Evolutionary conservation across 2,329 filamentous ascomycete genomes (phyloP).

Genomic region (Clonostachys rosea): DNA sequence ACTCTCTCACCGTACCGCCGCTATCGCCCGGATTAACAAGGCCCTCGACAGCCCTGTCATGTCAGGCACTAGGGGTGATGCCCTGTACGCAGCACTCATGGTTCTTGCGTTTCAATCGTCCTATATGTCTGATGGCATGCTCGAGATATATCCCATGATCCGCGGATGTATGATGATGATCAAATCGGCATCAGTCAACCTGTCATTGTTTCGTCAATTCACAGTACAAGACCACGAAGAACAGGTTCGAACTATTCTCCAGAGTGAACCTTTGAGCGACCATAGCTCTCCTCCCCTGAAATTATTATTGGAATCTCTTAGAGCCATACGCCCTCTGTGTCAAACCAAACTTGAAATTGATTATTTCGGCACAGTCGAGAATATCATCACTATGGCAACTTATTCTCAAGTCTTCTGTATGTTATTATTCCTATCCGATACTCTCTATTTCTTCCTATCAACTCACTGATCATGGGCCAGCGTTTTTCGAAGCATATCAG

Average conservation of each 20-base stretch:
- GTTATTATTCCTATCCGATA: neutral
- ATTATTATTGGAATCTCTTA: neutral
- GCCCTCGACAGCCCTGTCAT: slow-evolving; percentile 21
- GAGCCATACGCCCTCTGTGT: neutral
- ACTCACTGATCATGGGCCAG: no score
- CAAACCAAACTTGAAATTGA: neutral
- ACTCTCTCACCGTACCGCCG: slow-evolving; percentile 26
- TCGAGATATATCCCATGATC: slow-evolving; percentile 30
- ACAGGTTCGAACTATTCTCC: neutral
- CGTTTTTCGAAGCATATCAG: no score
- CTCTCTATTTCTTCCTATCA: no score
- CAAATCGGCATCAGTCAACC: neutral
- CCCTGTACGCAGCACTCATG: slow-evolving; percentile 27
- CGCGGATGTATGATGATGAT: slow-evolving; percentile 23
- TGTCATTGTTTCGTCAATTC: neutral
- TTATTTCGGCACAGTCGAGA: neutral
- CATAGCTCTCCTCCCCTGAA: neutral
- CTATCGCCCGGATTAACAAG: slow-evolving; percentile 27
- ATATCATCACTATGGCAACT: neutral
- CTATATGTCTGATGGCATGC: slow-evolving; percentile 31
- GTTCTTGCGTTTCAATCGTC: slow-evolving; percentile 29
- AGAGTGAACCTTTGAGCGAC: neutral
- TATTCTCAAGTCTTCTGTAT: neutral
- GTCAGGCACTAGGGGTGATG: slow-evolving; percentile 14
- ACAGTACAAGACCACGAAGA: neutral